Evolutionary conservation across 805 yeast genomes (phyloP).

Genomic region (Lachancea kluyveri): DNA sequence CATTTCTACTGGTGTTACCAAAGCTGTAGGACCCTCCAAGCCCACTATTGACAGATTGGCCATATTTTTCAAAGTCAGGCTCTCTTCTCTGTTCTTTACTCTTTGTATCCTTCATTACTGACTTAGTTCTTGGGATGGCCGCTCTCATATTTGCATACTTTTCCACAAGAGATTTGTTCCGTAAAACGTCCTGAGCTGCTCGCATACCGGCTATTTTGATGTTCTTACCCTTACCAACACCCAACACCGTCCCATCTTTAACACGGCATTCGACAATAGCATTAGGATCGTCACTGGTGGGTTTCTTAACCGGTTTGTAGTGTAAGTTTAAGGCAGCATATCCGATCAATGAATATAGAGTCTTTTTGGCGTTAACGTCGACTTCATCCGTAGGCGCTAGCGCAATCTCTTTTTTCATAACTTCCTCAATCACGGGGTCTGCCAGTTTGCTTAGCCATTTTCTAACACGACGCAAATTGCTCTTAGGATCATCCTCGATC

Average conservation of each 20-base stretch:
- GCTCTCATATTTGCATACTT: constrained; percentile 56
- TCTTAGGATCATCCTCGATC: constrained; percentile 43
- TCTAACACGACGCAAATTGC: constrained; percentile 42
- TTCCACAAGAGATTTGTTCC: constrained; percentile 51
- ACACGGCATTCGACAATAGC: constrained; percentile 62
- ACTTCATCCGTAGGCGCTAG: constrained; percentile 33
- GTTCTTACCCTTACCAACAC: constrained; percentile 64
- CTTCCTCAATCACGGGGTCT: constrained; percentile 35
- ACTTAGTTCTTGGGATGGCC: constrained; percentile 39
- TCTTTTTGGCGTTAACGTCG: constrained; percentile 66
- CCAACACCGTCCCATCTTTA: constrained; percentile 56
- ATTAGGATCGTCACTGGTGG: constrained; percentile 32
- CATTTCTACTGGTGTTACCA: no score
- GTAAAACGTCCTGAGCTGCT: constrained; percentile 80
- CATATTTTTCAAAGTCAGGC: no score
- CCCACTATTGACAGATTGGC: no score
- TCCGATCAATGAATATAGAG: constrained; percentile 74
- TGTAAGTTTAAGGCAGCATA: constrained; percentile 58
- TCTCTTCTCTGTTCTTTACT: constrained; percentile 6
- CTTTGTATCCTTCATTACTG: constrained; percentile 18
- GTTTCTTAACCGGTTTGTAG: constrained; percentile 41
- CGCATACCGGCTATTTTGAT: constrained; percentile 71
- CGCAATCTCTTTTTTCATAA: constrained; percentile 16
- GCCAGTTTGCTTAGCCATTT: constrained; percentile 53
- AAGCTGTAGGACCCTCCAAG: no score